Evolutionary conservation across 306 rosid genomes (phyloP), one percentile per base, ranked within the genome.

Genomic region (Arachis hypogaea): DNA sequence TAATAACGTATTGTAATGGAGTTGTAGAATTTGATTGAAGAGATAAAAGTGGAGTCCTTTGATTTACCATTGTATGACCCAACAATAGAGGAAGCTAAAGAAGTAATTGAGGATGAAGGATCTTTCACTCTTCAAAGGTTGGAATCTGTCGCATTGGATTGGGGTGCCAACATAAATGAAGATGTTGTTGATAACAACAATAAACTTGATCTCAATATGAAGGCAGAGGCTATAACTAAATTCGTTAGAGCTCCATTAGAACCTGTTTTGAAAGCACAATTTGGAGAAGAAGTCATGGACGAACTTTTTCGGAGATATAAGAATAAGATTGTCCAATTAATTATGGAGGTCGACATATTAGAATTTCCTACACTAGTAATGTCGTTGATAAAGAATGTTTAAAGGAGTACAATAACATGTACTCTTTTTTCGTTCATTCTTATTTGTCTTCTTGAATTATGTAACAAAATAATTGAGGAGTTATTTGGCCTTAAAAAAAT

Each of bases 251-350:
- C 61, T 11, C 64, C 28, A 5, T 3, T 6, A 3, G 84, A 80
- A 63, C 62, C 77, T 10, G 11, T 75, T 28, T 44, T 80, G 38
- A 16, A n/a, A 2, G 3, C 0, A 6, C 68, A 42, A 3, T 81
- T 81, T 65, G 80, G 84, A 0, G 70, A 58, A 2, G 55, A 0
- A 28, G 50, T 81, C 9, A 63, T 75, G 74, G 81, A 70, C 16
- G 77, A 70, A 10, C 41, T 80, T 44, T 81, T 79, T 33, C 10
- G 8, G 0, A 73, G 65, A 36, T 74, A 51, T 9, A 18, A 16
- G 4, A 2, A 44, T 3, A 66, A 11, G 10, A 4, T 68, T 28
- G n/a, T 38, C 9, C 38, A 59, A 30, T 30, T 61, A 18, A 40
- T 68, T 36, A 38, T 59, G 59, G 28, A 58, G 59, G 57, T 66